Conservation (phyloP, 139 green algal species). For the Closterium sp. region DNA sequence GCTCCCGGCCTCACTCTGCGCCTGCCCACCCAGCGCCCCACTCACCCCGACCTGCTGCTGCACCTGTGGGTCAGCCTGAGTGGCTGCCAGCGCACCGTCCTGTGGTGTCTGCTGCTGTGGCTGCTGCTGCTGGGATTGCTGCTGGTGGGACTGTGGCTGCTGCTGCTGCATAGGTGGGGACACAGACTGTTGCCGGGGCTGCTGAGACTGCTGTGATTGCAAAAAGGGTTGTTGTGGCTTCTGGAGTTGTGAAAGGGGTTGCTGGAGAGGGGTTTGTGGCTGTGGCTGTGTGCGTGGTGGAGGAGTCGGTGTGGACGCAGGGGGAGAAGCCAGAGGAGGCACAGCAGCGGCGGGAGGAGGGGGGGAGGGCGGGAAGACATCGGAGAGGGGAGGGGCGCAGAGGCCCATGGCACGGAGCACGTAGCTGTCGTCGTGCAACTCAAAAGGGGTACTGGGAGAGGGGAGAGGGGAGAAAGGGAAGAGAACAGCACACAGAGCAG, state of each 20-base stretch:
- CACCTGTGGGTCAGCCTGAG: background rate
- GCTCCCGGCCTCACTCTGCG: background rate
- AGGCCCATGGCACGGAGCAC: slow-evolving; percentile 62
- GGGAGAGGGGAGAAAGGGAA: background rate
- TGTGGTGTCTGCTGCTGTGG: background rate
- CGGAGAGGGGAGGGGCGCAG: background rate
- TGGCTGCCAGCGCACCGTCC: background rate
- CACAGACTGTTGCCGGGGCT: background rate
- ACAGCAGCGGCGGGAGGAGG: slow-evolving; percentile 54
- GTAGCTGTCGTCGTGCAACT: slow-evolving; percentile 78
- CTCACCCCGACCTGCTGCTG: background rate
- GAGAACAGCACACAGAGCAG: background rate
- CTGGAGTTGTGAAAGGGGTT: too few relatives aligned
- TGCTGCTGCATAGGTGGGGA: too few relatives aligned
- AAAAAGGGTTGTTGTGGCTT: too few relatives aligned
- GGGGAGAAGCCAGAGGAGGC: background rate
- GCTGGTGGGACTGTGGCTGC: background rate
- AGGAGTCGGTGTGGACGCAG: background rate
- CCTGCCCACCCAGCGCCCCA: background rate
- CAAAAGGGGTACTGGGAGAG: slow-evolving; percentile 62
- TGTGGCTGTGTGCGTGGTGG: background rate
- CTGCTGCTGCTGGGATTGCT: background rate
- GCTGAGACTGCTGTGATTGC: background rate
- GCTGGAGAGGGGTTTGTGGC: too few relatives aligned
- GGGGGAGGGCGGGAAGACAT: slow-evolving; percentile 6